Conservation (phyloP, 495 filamentous ascomycete species). For the Aspergillus coremiiformis region DNA sequence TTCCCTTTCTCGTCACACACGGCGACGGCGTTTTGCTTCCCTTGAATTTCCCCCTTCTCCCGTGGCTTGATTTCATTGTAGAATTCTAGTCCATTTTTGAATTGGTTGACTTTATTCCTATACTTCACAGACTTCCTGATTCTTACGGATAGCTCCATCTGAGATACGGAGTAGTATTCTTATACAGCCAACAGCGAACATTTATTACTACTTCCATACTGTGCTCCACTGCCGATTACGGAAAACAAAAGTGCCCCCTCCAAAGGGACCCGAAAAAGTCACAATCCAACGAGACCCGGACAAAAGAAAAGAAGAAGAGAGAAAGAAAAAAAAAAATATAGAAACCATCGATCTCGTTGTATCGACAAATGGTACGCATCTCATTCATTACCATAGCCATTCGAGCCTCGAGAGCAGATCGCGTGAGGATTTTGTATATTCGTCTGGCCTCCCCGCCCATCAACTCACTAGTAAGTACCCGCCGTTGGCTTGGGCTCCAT, state of each 20-base stretch:
- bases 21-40: not conserved
- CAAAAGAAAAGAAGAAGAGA: not conserved
- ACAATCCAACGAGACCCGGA: not conserved
- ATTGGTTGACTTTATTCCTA: not conserved
- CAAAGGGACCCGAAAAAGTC: not conserved
- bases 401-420: constrained; percentile 9
- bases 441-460: constrained; percentile 3
- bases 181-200: not conserved
- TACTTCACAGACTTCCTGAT: not conserved
- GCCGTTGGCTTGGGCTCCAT: constrained; percentile 14
- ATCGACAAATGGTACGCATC: not conserved
- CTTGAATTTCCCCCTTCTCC: not conserved
- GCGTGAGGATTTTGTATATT: constrained; percentile 14
- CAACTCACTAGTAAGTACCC: constrained; percentile 7
- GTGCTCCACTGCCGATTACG: constrained; percentile 11
- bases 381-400: not conserved
- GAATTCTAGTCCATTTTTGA: not conserved
- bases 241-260: not conserved
- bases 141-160: too few species aligned
- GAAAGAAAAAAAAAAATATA: too few species aligned
- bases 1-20: not conserved
- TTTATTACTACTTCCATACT: not conserved
- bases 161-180: too few species aligned
- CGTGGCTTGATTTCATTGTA: not conserved
- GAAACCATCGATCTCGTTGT: not conserved